These are phyloP conservation scores for Pterocarpus macrocarpus DNA, from an alignment of 306 rosid species.

Conservation along the genomic window DNA sequence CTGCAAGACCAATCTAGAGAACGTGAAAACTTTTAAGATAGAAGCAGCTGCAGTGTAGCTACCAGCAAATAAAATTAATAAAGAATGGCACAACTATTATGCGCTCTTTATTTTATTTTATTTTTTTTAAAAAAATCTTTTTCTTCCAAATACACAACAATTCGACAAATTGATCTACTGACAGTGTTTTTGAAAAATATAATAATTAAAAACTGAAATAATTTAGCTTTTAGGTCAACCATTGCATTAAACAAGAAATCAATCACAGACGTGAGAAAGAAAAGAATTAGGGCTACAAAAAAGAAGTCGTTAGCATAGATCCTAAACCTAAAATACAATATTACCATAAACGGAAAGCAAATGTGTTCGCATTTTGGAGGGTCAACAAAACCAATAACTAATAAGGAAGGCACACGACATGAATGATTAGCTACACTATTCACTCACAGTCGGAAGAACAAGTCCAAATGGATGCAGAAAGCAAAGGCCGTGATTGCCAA, in stretches of 20 bases:
- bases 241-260: not conserved
- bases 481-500: constrained; percentile 81
- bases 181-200: not conserved
- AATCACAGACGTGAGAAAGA: not conserved
- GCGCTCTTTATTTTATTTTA: too few species aligned
- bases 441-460: constrained; percentile 32
- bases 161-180: not conserved
- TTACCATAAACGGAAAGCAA: constrained; percentile 9
- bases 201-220: too few species aligned
- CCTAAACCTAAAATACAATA: not conserved
- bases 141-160: not conserved
- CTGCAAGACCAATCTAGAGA: too few species aligned
- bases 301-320: not conserved
- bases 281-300: not conserved
- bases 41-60: too few species aligned
- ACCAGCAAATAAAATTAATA: too few species aligned
- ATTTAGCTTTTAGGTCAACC: not conserved
- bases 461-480: constrained; percentile 82
- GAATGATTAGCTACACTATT: constrained; percentile 18
- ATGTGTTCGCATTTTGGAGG: not conserved
- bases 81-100: too few species aligned
- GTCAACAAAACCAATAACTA: constrained; percentile 2
- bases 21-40: too few species aligned
- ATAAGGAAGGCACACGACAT: not conserved
- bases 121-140: too few species aligned